These are phyloP conservation scores for Graphium sp. DNA, from an alignment of 2,329 filamentous ascomycete species.

Conservation along the genomic window DNA sequence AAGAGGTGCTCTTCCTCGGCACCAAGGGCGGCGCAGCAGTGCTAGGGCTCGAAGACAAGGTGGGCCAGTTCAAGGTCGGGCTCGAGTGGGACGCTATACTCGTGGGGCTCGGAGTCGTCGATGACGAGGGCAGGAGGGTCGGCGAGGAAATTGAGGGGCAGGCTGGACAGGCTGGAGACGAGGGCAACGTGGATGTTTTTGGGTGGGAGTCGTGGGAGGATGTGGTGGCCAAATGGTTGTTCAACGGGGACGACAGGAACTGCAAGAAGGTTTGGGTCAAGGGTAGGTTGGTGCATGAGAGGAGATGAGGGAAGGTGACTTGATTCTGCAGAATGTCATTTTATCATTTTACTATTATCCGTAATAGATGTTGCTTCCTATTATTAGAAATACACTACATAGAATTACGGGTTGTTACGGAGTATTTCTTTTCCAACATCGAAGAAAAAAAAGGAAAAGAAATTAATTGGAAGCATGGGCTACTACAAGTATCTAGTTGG, in stretches of 20 bases:
- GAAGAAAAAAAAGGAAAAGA: background rate
- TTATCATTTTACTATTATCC: constrained; percentile 1
- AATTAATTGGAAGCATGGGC: background rate
- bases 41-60: constrained; percentile 50
- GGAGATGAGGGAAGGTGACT: constrained; percentile 7
- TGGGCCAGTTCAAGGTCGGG: constrained; percentile 73
- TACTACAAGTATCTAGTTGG: background rate
- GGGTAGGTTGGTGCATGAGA: constrained; percentile 61
- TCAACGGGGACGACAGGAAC: constrained; percentile 83
- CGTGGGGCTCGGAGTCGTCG: constrained; percentile 41
- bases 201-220: constrained; percentile 85
- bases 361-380: constrained; percentile 1
- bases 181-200: constrained; percentile 70
- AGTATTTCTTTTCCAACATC: constrained; percentile 1
- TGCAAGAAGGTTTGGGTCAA: constrained; percentile 78
- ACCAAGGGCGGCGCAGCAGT: constrained; percentile 78
- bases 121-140: constrained; percentile 18
- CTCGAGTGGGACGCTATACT: constrained; percentile 89
- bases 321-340: background rate
- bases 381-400: background rate
- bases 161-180: constrained; percentile 13
- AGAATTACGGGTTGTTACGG: constrained; percentile 1
- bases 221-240: constrained; percentile 84
- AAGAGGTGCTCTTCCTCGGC: constrained; percentile 73
- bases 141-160: constrained; percentile 9